These are phyloP conservation scores for Trichoderma sp. DNA, from an alignment of 2,329 filamentous ascomycete species.

Conservation along the genomic window DNA sequence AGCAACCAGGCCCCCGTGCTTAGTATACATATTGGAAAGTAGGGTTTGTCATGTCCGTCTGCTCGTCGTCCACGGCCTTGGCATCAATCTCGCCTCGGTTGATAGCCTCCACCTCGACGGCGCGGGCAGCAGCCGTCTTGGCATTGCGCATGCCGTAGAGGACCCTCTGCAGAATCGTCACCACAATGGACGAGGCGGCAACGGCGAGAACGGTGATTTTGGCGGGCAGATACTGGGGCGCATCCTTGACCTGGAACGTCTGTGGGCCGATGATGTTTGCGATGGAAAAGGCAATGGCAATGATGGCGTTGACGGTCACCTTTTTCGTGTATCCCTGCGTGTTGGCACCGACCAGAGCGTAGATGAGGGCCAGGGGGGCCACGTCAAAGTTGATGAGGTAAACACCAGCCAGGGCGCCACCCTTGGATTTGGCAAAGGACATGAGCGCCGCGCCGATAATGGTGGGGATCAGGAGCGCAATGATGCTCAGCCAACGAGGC, in stretches of 20 bases:
- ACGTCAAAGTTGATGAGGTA: constrained; percentile 48
- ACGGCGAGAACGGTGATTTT: constrained; percentile 52
- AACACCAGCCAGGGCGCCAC: constrained; percentile 38
- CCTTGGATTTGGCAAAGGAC: constrained; percentile 32
- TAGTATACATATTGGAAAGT: constrained; percentile 32
- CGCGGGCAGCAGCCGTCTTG: constrained; percentile 43
- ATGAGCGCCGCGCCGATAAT: constrained; percentile 34
- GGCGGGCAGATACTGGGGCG: constrained; percentile 53
- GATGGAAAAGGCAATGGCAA: constrained; percentile 47
- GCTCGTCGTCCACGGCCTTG: constrained; percentile 31
- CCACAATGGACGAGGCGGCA: constrained; percentile 38
- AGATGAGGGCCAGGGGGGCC: constrained; percentile 53
- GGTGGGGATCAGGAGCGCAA: constrained; percentile 31
- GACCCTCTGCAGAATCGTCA: constrained; percentile 38
- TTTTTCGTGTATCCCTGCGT: constrained; percentile 51
- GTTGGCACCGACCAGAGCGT: constrained; percentile 53
- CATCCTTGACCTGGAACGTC: constrained; percentile 43
- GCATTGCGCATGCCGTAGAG: constrained; percentile 40
- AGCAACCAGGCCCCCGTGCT: constrained; percentile 4
- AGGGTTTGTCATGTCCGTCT: constrained; percentile 40
- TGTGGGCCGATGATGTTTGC: constrained; percentile 45
- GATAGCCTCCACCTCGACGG: constrained; percentile 33
- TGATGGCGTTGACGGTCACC: constrained; percentile 45
- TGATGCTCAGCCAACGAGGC: constrained; percentile 35
- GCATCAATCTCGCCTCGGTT: constrained; percentile 36